These are phyloP conservation scores for Rutidosis leptorrhynchoides DNA, from an alignment of 129 eudicot genomes.

Conservation along the genomic window DNA sequence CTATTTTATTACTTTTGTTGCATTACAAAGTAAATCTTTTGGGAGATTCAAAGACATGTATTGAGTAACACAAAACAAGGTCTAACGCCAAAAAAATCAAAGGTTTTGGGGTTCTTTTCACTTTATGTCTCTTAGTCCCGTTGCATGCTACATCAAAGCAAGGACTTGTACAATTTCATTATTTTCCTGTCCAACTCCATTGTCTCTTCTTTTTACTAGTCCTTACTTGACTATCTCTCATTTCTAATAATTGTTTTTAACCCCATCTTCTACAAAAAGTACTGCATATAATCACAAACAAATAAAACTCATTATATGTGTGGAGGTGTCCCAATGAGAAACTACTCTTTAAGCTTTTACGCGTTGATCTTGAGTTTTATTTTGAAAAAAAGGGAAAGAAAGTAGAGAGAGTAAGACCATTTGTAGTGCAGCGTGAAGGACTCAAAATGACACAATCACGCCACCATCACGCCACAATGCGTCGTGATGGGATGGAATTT, in stretches of 20 bases:
- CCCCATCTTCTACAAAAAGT: neutral
- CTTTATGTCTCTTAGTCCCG: constrained; percentile 44
- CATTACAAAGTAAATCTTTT: constrained; percentile 29
- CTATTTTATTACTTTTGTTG: constrained; percentile 23
- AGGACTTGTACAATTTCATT: constrained; percentile 35
- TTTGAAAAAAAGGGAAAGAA: too few relatives aligned
- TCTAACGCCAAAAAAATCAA: constrained; percentile 30
- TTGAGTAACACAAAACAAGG: constrained; percentile 36
- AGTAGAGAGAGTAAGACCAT: too few relatives aligned
- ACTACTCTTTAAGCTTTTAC: too few relatives aligned
- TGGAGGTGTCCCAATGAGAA: too few relatives aligned
- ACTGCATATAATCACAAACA: too few relatives aligned
- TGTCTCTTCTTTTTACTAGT: constrained; percentile 30
- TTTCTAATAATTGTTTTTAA: neutral
- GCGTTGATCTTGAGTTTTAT: too few relatives aligned
- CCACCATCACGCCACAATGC: too few relatives aligned
- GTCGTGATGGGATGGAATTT: too few relatives aligned
- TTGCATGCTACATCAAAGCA: constrained; percentile 42
- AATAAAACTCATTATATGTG: too few relatives aligned
- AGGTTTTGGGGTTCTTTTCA: constrained; percentile 25
- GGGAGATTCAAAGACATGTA: constrained; percentile 33
- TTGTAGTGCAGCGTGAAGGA: too few relatives aligned
- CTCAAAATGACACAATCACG: too few relatives aligned
- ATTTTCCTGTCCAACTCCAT: constrained; percentile 22
- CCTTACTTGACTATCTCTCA: constrained; percentile 14